Percentiles rank a stretch among this genome's conserved stretches.
Evolutionary conservation across 495 filamentous ascomycete genomes (phyloP).

Genomic region (Xanthoparmelia taractica): DNA sequence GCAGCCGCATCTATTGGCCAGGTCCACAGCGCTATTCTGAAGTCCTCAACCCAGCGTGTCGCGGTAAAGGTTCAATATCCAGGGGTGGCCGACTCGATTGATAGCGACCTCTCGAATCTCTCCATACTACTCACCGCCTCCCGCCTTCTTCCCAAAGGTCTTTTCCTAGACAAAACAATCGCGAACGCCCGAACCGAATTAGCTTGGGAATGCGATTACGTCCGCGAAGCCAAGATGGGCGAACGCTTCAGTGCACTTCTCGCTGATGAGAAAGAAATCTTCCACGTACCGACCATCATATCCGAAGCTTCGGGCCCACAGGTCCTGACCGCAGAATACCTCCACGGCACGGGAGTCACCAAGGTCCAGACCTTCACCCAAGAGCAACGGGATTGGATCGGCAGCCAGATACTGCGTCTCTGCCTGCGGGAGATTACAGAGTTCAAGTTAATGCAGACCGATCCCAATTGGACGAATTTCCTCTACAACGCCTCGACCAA

Average conservation of each 20-base stretch:
- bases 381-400: slow-evolving; percentile 77
- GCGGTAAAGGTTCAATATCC: slow-evolving; percentile 98
- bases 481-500: slow-evolving; percentile 67
- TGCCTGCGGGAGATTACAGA: slow-evolving; percentile 89
- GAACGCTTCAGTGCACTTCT: slow-evolving; percentile 67
- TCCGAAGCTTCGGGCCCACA: slow-evolving; percentile 73
- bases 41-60: slow-evolving; percentile 63
- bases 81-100: slow-evolving; percentile 90
- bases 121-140: slow-evolving; percentile 85
- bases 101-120: slow-evolving; percentile 90
- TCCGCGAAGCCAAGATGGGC: slow-evolving; percentile 74
- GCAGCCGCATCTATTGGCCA: slow-evolving; percentile 98
- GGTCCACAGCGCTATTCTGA: slow-evolving; percentile 81
- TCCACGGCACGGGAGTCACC: slow-evolving; percentile 82
- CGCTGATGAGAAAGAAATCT: slow-evolving; percentile 58
- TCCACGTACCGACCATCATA: slow-evolving; percentile 70
- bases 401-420: slow-evolving; percentile 84
- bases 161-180: slow-evolving; percentile 95
- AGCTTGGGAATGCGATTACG: slow-evolving; percentile 95
- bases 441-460: slow-evolving; percentile 97
- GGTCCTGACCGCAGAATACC: slow-evolving; percentile 88
- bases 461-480: slow-evolving; percentile 99
- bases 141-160: slow-evolving; percentile 76
- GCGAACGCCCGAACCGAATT: slow-evolving; percentile 90
- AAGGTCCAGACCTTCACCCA: slow-evolving; percentile 69